Evolutionary conservation across 1,284 basidiomycete species (phyloP), one percentile per base, ranked within the genome.

Genomic region (Veloboletus limbatus): DNA sequence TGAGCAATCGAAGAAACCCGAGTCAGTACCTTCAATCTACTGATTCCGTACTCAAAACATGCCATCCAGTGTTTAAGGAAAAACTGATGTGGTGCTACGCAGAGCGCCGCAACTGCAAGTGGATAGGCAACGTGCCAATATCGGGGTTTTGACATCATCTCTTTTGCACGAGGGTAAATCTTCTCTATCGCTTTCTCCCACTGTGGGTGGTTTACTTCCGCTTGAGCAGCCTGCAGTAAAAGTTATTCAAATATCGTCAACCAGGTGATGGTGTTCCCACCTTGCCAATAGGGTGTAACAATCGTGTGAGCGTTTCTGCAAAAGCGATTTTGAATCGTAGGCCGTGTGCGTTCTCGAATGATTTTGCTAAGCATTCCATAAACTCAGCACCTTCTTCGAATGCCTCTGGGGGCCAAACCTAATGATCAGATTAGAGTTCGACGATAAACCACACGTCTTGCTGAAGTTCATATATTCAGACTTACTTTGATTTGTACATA

Each of bases 311-410:
- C 0, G 86, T 86, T 54, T 97, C 91, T 1, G 92, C 89, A 63
- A 95, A 97, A 3, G 88, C 83, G 14, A 78, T 78, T 69, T 97
- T 97, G 49, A 97, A 72, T 25, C 83, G 79, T 43, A 82, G 75
- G 8, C 95, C 95, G 58, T 95, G 94, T 0, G 91, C 83, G 52
- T 89, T 82, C 24, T 81, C 84, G 60, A 93, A 97, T 2, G 87
- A 85, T 50, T 84, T 86, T 0, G 92, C 85, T 9, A 97, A 69
- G 3, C 82, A 79, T 44, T 91, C 85, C 65, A 97, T 71, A 58
- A 97, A 97, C 55, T 97, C 94, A 5, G 93, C 88, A 3, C 90
- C 91, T 66, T 96, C 89, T 64, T 97, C 95, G 51, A 97, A 95
- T 3, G 87, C 82, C 60, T 95, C 89, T 33, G 92, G 88, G 0